Conservation (phyloP, 208 protist genomes). For the Leishmania gerbilli region DNA sequence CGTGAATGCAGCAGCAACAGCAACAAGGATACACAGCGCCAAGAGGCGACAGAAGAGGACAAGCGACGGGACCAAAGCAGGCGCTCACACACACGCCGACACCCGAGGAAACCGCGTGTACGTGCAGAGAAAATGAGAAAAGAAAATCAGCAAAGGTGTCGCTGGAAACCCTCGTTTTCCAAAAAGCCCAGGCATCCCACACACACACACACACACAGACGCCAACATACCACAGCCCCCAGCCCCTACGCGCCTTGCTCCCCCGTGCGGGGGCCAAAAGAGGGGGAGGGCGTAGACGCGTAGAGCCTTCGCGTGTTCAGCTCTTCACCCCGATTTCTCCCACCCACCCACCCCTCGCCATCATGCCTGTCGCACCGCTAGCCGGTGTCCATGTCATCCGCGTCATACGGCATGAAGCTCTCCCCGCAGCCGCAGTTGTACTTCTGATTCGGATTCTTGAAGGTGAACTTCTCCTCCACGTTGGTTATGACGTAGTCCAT, state of each 20-base stretch:
- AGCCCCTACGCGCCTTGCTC: not conserved
- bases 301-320: not conserved
- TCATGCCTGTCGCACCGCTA: not conserved
- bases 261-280: not conserved
- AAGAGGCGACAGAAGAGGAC: not conserved
- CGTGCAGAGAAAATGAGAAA: not conserved
- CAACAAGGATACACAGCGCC: not conserved
- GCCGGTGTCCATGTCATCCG: constrained; percentile 65
- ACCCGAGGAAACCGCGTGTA: not conserved
- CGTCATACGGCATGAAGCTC: constrained; percentile 94
- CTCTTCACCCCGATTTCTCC: not conserved
- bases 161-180: not conserved
- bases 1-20: not conserved
- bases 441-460: constrained; percentile 97
- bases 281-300: too few relatives aligned
- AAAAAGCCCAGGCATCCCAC: not conserved
- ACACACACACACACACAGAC: not conserved
- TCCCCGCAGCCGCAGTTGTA: constrained; percentile 97
- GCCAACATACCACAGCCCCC: not conserved
- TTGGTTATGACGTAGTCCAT: constrained; percentile 97
- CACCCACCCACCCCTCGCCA: constrained; percentile 1
- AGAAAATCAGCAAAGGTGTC: not conserved
- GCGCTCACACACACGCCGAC: not conserved
- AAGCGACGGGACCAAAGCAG: not conserved
- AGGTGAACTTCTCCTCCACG: constrained; percentile 96